Conservation (phyloP, 176 grass and related monocot species). For the Raddia guianensis region DNA sequence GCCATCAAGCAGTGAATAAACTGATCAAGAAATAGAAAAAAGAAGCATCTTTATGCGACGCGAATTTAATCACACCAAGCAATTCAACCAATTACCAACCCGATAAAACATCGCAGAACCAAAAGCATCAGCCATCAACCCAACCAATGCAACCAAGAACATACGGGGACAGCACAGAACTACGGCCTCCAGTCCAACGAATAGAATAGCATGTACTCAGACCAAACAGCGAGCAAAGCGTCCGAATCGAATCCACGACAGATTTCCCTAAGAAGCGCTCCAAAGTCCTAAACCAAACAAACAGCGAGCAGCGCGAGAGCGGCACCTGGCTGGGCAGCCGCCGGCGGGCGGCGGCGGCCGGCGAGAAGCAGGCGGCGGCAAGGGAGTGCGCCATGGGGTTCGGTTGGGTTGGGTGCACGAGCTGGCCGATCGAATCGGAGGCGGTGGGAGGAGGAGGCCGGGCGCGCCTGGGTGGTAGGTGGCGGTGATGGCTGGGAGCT, state of each 20-base stretch:
- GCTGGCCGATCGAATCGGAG: constrained; percentile 30
- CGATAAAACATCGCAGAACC: not conserved
- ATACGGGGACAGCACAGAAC: not conserved
- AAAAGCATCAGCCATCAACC: not conserved
- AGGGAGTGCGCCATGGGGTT: constrained; percentile 50
- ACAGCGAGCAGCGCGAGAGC: not conserved
- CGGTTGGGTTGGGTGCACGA: not conserved
- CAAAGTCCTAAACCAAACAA: not conserved
- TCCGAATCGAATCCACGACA: not conserved
- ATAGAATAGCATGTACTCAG: constrained; percentile 6
- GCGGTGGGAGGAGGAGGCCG: not conserved
- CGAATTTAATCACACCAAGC: not conserved
- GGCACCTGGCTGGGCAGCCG: constrained; percentile 44
- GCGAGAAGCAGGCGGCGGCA: constrained; percentile 41
- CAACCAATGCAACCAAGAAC: not conserved
- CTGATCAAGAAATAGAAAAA: not conserved
- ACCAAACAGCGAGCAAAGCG: not conserved
- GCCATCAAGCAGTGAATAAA: not conserved
- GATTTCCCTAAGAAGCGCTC: constrained; percentile 1
- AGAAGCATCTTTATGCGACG: not conserved
- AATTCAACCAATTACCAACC: not conserved
- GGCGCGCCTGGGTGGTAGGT: constrained; percentile 1
- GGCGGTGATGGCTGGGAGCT: constrained; percentile 9
- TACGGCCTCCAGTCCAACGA: not conserved
- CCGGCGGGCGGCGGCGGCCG: constrained; percentile 33